Evolutionary conservation across 176 grass and related monocot species (phyloP).

Genomic region (Thalia dealbata): DNA sequence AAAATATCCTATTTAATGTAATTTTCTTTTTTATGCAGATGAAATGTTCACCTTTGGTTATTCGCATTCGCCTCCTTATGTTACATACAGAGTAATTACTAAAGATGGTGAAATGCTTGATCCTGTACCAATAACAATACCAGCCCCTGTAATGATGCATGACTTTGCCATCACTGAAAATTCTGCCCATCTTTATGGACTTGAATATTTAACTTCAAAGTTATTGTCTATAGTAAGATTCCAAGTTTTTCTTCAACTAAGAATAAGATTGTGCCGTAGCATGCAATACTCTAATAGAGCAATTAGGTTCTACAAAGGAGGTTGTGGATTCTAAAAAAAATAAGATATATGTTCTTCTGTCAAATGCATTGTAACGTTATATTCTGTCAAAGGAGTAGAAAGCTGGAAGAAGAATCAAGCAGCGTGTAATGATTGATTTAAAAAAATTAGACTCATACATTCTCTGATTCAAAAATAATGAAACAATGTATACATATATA

Average conservation of each 20-base stretch:
- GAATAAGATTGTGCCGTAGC: neutral
- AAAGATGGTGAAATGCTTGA: conserved; percentile 90
- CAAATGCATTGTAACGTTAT: no score
- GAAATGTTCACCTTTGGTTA: conserved; percentile 99
- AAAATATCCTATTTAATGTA: neutral
- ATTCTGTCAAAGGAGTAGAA: no score
- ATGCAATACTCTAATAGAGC: no score
- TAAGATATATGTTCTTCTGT: no score
- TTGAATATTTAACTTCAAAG: conserved; percentile 77
- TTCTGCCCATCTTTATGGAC: conserved; percentile 94
- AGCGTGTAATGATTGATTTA: no score
- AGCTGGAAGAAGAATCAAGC: no score
- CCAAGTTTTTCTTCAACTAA: neutral
- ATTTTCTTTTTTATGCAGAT: conserved; percentile 34
- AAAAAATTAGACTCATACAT: no score
- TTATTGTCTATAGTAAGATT: conserved; percentile 15
- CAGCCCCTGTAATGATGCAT: conserved; percentile 96
- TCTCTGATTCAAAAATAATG: no score
- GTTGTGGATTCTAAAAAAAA: no score
- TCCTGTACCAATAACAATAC: conserved; percentile 96
- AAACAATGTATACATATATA: no score
- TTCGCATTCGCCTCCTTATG: conserved; percentile 73
- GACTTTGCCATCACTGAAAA: conserved; percentile 98
- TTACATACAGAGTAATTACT: conserved; percentile 84
- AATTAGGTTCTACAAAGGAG: no score